These are phyloP conservation scores for Microsporum canis DNA, from an alignment of 2,329 filamentous ascomycete genomes.

Conservation along the genomic window DNA sequence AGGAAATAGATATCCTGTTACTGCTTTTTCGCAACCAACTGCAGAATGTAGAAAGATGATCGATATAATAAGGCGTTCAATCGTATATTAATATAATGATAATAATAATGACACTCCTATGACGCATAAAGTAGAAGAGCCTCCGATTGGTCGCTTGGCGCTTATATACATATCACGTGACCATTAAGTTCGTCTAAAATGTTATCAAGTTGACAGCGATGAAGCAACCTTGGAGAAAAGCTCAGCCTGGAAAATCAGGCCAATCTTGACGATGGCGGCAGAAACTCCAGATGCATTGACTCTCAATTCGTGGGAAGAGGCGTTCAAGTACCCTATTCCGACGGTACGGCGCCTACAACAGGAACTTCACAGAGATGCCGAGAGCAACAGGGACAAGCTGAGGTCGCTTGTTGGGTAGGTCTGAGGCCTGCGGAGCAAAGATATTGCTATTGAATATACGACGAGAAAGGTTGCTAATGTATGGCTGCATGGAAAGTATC, in stretches of 20 bases:
- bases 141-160: background rate
- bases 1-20: background rate
- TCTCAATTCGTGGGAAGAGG: conserved; percentile 54
- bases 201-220: background rate
- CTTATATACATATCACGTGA: background rate
- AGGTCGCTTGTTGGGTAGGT: conserved; percentile 54
- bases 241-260: background rate
- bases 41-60: background rate
- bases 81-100: background rate
- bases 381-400: conserved; percentile 55
- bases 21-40: background rate
- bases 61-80: background rate
- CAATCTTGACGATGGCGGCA: conserved; percentile 34
- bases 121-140: background rate
- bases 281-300: conserved; percentile 46
- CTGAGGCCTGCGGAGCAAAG: background rate
- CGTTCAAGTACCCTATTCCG: conserved; percentile 54
- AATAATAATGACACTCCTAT: background rate
- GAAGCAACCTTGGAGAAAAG: background rate
- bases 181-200: background rate
- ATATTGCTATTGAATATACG: background rate
- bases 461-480: conserved; percentile 9
- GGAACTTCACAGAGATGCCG: conserved; percentile 51
- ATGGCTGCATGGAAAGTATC: conserved; percentile 33
- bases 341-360: conserved; percentile 52